phyloP scores from a whole-genome alignment of 2,329 filamentous ascomycete genomes.

The Xylariales sp. region DNA sequence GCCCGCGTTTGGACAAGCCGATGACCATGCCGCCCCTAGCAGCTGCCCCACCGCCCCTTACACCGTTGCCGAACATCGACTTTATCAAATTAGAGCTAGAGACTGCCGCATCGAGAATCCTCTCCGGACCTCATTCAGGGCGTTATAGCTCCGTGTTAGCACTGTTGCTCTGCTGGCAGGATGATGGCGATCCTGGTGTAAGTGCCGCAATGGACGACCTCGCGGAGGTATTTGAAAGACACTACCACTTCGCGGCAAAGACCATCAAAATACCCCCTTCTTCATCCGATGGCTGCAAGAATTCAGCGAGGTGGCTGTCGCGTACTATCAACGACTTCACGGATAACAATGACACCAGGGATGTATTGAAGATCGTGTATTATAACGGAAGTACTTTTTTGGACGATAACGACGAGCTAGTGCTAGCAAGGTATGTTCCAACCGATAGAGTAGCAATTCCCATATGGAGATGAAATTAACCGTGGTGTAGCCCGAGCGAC shows the following conservation, averaged over 20 bases:
- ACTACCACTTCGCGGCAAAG: conserved; percentile 47
- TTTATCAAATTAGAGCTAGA: conserved; percentile 50
- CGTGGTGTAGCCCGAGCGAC: conserved; percentile 40
- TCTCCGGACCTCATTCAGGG: conserved; percentile 44
- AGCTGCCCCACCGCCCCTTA: conserved; percentile 16
- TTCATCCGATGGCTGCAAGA: conserved; percentile 38
- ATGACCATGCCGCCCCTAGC: conserved; percentile 28
- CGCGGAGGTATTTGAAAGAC: conserved; percentile 43
- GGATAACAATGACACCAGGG: conserved; percentile 48
- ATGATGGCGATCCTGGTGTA: conserved; percentile 42
- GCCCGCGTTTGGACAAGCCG: conserved; percentile 49
- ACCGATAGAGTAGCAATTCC: background rate
- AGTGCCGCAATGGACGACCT: conserved; percentile 41
- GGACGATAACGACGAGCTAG: conserved; percentile 52
- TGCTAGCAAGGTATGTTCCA: conserved; percentile 46
- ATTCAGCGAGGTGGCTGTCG: conserved; percentile 50
- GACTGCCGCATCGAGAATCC: conserved; percentile 41
- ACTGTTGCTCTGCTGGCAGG: conserved; percentile 53
- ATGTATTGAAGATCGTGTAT: conserved; percentile 55
- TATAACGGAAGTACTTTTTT: conserved; percentile 53
- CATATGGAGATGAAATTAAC: conserved; percentile 1
- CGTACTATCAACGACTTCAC: conserved; percentile 48
- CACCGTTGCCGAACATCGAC: conserved; percentile 42
- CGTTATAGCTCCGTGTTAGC: conserved; percentile 50
- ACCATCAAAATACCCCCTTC: conserved; percentile 45